Evolutionary conservation across 768 basidiomycete genomes (phyloP).

Genomic region (Lentinus brumalis): DNA sequence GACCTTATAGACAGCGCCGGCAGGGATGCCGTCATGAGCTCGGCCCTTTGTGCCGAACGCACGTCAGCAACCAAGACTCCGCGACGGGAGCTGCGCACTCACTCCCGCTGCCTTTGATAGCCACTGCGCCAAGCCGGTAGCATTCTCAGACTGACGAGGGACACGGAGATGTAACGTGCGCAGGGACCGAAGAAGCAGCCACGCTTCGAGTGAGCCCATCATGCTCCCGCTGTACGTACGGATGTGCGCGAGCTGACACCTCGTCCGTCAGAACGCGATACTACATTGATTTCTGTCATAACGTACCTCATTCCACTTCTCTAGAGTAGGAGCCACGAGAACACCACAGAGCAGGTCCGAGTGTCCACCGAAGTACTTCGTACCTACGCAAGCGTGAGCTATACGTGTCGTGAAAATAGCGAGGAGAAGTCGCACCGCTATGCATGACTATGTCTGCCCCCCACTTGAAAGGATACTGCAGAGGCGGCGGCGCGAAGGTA

Average conservation of each 20-base stretch:
- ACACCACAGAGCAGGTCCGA: conserved; percentile 82
- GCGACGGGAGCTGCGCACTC: not conserved
- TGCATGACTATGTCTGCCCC: conserved; percentile 78
- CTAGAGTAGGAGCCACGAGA: conserved; percentile 62
- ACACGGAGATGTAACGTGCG: conserved; percentile 82
- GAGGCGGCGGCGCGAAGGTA: conserved; percentile 87
- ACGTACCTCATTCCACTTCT: conserved; percentile 60
- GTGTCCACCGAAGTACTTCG: conserved; percentile 89
- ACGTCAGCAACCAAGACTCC: too few species aligned
- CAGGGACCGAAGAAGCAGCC: conserved; percentile 82
- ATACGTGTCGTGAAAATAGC: too few species aligned
- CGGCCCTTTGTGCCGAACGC: conserved; percentile 43
- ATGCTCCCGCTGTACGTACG: conserved; percentile 63
- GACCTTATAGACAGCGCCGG: conserved; percentile 64
- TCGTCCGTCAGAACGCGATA: not conserved
- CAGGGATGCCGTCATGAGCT: conserved; percentile 66
- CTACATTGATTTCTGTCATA: conserved; percentile 30
- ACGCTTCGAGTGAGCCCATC: conserved; percentile 80
- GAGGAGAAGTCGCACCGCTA: conserved; percentile 46
- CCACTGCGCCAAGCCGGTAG: conserved; percentile 76
- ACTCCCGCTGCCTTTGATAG: conserved; percentile 48
- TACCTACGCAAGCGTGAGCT: conserved; percentile 42
- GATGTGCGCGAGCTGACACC: conserved; percentile 60
- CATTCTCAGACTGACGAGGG: conserved; percentile 75
- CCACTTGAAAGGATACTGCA: conserved; percentile 86